Conservation (phyloP, 1,284 basidiomycete species). For the Trichosporon sp. region DNA sequence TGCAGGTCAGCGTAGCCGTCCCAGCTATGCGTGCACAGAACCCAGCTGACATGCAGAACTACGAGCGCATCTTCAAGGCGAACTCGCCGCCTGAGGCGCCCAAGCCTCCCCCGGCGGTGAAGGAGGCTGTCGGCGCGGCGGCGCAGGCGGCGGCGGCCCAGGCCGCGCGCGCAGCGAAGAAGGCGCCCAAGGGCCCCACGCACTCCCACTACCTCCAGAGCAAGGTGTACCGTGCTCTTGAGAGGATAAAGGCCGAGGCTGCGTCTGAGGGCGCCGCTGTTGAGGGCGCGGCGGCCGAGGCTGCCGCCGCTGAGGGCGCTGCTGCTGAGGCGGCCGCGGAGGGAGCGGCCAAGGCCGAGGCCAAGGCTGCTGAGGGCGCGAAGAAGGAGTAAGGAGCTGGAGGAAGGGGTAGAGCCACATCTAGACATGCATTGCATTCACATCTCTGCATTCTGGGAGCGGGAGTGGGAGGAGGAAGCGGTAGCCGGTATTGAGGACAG, state of each 20-base stretch:
- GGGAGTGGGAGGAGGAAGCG: neutral
- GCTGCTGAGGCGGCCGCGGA: neutral
- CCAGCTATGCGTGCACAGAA: too few relatives aligned
- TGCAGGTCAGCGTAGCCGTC: too few relatives aligned
- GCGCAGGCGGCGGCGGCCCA: conserved; percentile 15
- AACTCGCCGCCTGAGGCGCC: conserved; percentile 70
- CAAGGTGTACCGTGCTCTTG: conserved; percentile 90
- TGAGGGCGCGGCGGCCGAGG: conserved; percentile 31
- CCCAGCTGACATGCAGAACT: conserved; percentile 64
- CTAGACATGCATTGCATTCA: conserved; percentile 19
- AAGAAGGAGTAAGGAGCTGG: conserved; percentile 7
- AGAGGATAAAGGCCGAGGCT: conserved; percentile 69
- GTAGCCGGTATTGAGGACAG: too few relatives aligned
- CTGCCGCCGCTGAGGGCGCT: conserved; percentile 29
- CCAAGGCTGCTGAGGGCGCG: neutral
- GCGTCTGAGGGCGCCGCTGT: conserved; percentile 26
- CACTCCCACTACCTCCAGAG: conserved; percentile 92
- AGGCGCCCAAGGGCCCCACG: conserved; percentile 44
- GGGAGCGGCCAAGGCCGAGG: neutral
- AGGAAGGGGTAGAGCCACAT: neutral
- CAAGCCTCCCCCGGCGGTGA: conserved; percentile 48
- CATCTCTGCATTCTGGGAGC: neutral
- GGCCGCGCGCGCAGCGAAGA: conserved; percentile 24
- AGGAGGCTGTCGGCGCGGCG: conserved; percentile 33
- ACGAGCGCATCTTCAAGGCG: conserved; percentile 88